Percentiles rank a stretch among this genome's conserved stretches.
Conservation (phyloP, 2,329 filamentous ascomycete species). For the Teratosphaeria pseudoeucalypti region DNA sequence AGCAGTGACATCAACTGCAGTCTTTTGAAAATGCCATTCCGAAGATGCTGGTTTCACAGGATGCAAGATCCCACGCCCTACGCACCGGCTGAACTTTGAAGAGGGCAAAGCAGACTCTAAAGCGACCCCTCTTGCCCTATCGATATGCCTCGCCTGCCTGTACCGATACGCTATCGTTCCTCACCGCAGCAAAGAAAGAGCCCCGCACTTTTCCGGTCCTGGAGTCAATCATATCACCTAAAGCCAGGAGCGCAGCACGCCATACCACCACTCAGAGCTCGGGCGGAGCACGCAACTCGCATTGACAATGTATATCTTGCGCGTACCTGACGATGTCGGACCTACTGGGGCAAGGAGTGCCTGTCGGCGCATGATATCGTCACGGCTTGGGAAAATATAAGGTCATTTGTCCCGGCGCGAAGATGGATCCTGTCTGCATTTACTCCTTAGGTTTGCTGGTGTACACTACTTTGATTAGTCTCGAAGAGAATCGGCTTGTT, state of each 20-base stretch:
- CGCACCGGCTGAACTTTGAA: no score
- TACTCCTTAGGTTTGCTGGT: conserved; percentile 13
- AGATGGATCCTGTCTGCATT: conserved; percentile 12
- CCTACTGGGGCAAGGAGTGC: background rate
- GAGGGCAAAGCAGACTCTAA: background rate
- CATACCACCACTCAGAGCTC: background rate
- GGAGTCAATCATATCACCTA: background rate
- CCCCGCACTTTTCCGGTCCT: background rate
- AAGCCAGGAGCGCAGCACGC: background rate
- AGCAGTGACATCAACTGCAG: background rate
- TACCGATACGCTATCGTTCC: background rate
- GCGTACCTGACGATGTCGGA: background rate
- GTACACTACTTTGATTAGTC: conserved; percentile 6
- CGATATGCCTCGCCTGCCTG: background rate
- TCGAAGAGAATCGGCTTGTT: background rate
- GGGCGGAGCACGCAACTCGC: background rate
- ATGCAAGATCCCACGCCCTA: no score
- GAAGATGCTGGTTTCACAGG: no score
- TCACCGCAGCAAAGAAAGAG: background rate
- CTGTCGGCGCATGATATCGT: background rate
- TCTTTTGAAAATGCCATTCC: background rate
- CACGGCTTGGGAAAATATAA: background rate
- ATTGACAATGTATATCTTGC: background rate
- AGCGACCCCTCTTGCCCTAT: background rate
- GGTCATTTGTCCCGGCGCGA: background rate